Base-by-base conservation (phyloP, 2,329 filamentous ascomycete species). In the Alternaria longipes region DNA sequence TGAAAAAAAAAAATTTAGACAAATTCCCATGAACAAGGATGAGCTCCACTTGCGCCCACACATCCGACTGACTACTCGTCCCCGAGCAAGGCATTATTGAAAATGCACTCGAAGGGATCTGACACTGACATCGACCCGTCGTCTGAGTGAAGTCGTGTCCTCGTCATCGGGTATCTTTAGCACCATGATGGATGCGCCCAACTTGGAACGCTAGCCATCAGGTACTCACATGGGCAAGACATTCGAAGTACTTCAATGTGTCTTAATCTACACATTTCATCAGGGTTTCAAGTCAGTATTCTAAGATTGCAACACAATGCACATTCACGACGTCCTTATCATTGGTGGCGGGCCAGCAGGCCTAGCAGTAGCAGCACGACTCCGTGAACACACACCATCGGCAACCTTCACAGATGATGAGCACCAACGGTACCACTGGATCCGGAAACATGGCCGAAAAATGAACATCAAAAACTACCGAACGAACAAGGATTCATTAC, bases 331-430 rank as follows among this genome's bases (percentile, higher is more conserved):
- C 72, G 87, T 93, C 8, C 79, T 92, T 59, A 90, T 93, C 72
- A 80, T 94, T 41, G 91, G 91, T 8, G 90, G 72, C 16, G 91
- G 92, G 0, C 91, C 91, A 4, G 91, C 88, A 65, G 91, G 91
- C 5, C 87, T 94, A 4, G 90, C 90, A 5, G 86, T 91, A 6
- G 90, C 92, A 8, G 88, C 91, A 1, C 86, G 91, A 4, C 84
- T 94, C 1, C 85, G 86, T 42, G 91, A 94, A 77, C 83, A 85
- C 56, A 91, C 90, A 0, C 91, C 91, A 0, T 91, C 90, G 0
- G 91, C 91, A 1, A 87, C 93, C 54, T 94, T 94, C 78, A 94
- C 91, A 0, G 91, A 94, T 72, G 90, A 92, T 67, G 92, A 94
- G 72, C 91, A 94, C 71, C 87, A 90, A 42, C 85, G 91, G n/a